Base-by-base conservation (phyloP, 495 filamentous ascomycete genomes). In the Penicillium simplicissimum region DNA sequence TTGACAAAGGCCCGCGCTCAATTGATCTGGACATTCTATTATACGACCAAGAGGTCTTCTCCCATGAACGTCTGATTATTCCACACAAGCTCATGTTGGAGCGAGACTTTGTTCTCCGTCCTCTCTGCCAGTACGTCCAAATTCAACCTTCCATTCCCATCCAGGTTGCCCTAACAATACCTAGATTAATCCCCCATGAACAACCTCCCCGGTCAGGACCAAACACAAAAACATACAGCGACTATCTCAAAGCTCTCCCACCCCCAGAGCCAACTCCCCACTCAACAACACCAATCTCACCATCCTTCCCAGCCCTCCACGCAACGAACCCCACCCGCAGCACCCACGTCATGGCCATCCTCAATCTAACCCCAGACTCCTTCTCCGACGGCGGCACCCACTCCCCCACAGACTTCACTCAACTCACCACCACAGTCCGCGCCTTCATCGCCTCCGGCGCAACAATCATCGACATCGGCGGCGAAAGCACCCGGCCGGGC, bases 281-380 rank as follows among this genome's bases (percentile, higher is more conserved):
- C 8, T 85, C 90, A 42, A 89, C 89, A 57, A 92, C 90, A 0
- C 88, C 88, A 15, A 81, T 96, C 56, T 85, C 85, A 3, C 62
- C 79, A 8, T 66, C 70, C 47, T 80, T 87, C 38, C 78, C 83
- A 13, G 81, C 87, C 1, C 76, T 96, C 7, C 82, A 84, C 42
- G 81, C 89, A 23, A 84, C 88, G 35, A 80, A 86, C 60, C 78
- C 86, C 0, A 78, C 74, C 54, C 88, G 90, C 45, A 78, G 77
- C 47, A 97, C 93, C 2, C 84, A 87, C 56, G 75, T 97, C 42
- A 98, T 98, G 95, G 89, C 91, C 34, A 96, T 98, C 65, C 82
- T 97, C 54, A 98, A 98, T 77, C 79, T 96, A 59, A 97, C 94
- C 1, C 95, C 94, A 10, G 95, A 98, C 79, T 98, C 95, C 40